Evolutionary conservation across 2,329 filamentous ascomycete species (phyloP).

Genomic region (Trichoderma arundinaceum): DNA sequence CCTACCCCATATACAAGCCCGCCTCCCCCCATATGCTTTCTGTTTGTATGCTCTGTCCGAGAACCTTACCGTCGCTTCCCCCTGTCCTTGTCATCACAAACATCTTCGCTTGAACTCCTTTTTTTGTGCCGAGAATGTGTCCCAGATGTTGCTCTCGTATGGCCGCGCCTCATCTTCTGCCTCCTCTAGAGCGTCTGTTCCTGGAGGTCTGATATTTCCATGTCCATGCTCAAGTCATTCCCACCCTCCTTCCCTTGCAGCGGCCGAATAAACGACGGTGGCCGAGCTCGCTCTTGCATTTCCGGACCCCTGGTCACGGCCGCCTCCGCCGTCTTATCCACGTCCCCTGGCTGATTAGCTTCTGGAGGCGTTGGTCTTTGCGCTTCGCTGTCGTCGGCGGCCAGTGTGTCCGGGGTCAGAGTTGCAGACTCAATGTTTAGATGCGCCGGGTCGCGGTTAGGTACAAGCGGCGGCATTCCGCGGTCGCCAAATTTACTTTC

Average conservation of each 20-base stretch:
- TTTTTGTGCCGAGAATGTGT: neutral
- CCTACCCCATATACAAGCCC: neutral
- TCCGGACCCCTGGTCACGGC: slow-evolving; percentile 45
- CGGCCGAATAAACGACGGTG: slow-evolving; percentile 38
- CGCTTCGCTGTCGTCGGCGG: slow-evolving; percentile 35
- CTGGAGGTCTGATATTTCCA: slow-evolving; percentile 44
- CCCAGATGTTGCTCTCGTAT: too few species aligned
- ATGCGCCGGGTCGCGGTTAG: slow-evolving; percentile 31
- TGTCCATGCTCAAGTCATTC: slow-evolving; percentile 43
- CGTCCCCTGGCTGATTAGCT: neutral
- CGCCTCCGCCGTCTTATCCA: neutral
- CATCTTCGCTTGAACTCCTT: neutral
- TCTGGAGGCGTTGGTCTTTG: slow-evolving; percentile 12
- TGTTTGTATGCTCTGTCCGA: neutral
- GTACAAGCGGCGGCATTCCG: slow-evolving; percentile 31
- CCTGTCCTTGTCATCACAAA: neutral
- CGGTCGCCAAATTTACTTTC: slow-evolving; percentile 33
- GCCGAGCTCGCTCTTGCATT: slow-evolving; percentile 52
- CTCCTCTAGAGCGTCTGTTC: slow-evolving; percentile 13
- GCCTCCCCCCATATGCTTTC: neutral
- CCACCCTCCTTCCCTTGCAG: slow-evolving; percentile 35
- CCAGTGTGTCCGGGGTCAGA: slow-evolving; percentile 38
- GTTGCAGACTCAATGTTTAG: slow-evolving; percentile 39
- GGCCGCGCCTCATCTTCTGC: too few species aligned
- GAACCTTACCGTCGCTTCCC: neutral